Conservation (phyloP, 345 rosid species). For the Rhodamnia rubescens region DNA sequence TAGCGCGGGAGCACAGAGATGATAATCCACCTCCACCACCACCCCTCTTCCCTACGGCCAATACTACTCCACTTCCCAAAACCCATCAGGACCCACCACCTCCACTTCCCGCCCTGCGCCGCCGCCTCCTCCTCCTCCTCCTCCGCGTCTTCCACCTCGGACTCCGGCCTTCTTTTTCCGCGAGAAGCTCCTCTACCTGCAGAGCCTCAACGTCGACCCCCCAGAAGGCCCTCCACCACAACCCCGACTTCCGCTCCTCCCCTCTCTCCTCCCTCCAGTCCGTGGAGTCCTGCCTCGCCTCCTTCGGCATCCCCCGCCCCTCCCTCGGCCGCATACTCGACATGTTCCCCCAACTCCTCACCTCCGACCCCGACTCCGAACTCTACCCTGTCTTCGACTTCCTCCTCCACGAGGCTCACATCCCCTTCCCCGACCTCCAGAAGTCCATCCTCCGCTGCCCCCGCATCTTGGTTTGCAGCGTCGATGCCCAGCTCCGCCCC, state of each 20-base stretch:
- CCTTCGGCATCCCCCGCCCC: constrained; percentile 49
- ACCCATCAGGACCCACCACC: background rate
- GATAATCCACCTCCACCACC: background rate
- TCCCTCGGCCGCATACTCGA: constrained; percentile 70
- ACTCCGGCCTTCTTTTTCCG: constrained; percentile 62
- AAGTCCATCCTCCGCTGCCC: constrained; percentile 63
- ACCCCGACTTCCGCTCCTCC: constrained; percentile 67
- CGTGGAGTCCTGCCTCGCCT: constrained; percentile 47
- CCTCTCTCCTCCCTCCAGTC: constrained; percentile 62
- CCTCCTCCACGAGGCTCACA: constrained; percentile 44
- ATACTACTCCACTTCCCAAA: background rate
- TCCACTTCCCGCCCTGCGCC: background rate
- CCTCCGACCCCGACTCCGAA: constrained; percentile 40
- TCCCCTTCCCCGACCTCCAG: constrained; percentile 36
- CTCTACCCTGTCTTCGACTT: constrained; percentile 52
- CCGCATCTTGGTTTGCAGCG: constrained; percentile 41
- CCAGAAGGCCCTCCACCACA: constrained; percentile 51
- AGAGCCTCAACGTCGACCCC: constrained; percentile 55
- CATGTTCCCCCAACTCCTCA: constrained; percentile 65
- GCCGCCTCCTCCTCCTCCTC: background rate
- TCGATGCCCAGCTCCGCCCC: constrained; percentile 50
- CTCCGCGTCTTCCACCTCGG: constrained; percentile 6
- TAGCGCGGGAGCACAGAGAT: background rate
- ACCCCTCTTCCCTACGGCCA: background rate
- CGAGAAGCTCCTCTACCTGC: constrained; percentile 56